A percentile compares a stretch with the other conserved stretches of the same genome.
These are phyloP conservation scores for Pyrenophora seminiperda DNA, from an alignment of 2,329 filamentous ascomycete species.

Conservation along the genomic window DNA sequence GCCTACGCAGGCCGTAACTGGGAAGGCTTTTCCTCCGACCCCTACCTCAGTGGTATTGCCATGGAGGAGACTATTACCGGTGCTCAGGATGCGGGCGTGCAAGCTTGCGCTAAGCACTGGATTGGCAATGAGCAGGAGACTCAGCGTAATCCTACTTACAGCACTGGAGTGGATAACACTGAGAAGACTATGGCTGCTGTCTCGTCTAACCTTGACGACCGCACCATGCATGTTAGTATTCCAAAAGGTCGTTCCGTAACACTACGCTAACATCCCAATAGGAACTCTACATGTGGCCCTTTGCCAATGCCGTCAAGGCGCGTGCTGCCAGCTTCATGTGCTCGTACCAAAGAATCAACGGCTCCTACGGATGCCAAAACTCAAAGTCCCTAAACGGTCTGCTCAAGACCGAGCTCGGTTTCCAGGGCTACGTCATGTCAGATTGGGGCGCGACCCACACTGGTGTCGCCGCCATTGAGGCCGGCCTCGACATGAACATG, in stretches of 20 bases:
- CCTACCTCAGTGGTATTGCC: slow-evolving; percentile 51
- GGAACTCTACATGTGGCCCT: slow-evolving; percentile 70
- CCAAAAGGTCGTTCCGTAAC: no score
- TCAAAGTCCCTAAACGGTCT: slow-evolving; percentile 55
- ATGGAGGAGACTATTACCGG: slow-evolving; percentile 49
- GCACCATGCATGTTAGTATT: slow-evolving; percentile 58
- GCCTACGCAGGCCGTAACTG: slow-evolving; percentile 52
- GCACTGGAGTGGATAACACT: slow-evolving; percentile 62
- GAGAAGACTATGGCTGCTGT: slow-evolving; percentile 56
- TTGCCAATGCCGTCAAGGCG: slow-evolving; percentile 64
- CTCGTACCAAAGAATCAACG: slow-evolving; percentile 49
- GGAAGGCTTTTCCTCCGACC: slow-evolving; percentile 54
- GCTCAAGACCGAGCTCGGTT: slow-evolving; percentile 59
- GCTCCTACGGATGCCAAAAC: slow-evolving; percentile 46
- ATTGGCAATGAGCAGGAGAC: slow-evolving; percentile 68
- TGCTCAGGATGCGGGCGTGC: slow-evolving; percentile 51
- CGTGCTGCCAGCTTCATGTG: slow-evolving; percentile 68
- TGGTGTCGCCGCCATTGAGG: slow-evolving; percentile 50
- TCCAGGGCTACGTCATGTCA: slow-evolving; percentile 54
- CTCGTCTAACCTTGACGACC: slow-evolving; percentile 68
- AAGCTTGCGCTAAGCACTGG: slow-evolving; percentile 58
- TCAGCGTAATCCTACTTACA: slow-evolving; percentile 47
- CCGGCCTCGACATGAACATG: slow-evolving; percentile 57
- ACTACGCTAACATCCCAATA: no score
- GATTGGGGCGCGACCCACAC: slow-evolving; percentile 54